Evolutionary conservation across 2,329 filamentous ascomycete genomes (phyloP), one percentile per base, ranked within the genome.

Genomic region (Phaeophleospora eucalypticola): DNA sequence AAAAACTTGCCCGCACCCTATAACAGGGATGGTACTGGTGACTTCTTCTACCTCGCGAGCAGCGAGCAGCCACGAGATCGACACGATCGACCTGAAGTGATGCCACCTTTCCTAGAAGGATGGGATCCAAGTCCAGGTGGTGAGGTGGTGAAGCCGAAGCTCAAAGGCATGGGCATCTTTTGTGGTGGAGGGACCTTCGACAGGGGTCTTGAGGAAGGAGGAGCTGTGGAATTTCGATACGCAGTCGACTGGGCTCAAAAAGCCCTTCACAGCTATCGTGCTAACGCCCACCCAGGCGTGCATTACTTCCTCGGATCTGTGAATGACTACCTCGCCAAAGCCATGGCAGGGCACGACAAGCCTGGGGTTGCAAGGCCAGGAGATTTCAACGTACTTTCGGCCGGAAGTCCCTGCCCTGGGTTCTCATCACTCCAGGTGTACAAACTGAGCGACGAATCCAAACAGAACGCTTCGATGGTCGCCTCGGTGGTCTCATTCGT

Each of bases 131-230:
- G 15, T n/a, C 7, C 20, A 2, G 4, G 8, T n/a, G n/a, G n/a
- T n/a, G n/a, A n/a, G n/a, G n/a, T n/a, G 10, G 7, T 21, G 2
- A 10, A 39, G 3, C 32, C 27, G 9, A 56, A 52, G 15, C 41
- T 65, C 3, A 49, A 21, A 36, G 84, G 83, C 0, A 67, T 91
- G 3, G 86, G 89, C 52, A 69, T 93, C 0, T 94, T 88, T 58
- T 88, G 84, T 54, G 88, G 88, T 1, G 83, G 84, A 15, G 87
- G 88, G 0, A 89, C 84, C 43, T 81, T 93, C 42, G 87, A 87
- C 4, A 76, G 85, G 21, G 87, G 87, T 0, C 70, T 94, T 0
- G 86, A 89, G 63, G 86, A 89, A 43, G 80, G 80, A 1, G 81
- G 82, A 0, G 81, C 74, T 0, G 74, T 89, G 0, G 63, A 81